Evolutionary conservation across 495 filamentous ascomycete genomes (phyloP), one percentile per base, ranked within the genome.

Genomic region (Podospora didyma): DNA sequence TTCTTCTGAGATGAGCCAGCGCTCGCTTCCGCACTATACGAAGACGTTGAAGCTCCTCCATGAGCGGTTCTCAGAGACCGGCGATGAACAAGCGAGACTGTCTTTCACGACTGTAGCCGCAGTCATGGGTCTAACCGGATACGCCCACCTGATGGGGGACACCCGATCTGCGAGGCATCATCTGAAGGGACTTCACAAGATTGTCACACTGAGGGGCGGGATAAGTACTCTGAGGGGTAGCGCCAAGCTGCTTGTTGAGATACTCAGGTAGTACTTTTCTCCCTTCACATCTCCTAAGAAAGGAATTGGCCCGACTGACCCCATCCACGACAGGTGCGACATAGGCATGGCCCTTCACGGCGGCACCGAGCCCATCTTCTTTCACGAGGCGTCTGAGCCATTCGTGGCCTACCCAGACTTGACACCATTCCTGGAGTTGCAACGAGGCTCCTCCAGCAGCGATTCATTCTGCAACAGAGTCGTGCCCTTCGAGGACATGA

Each of bases 1-100:
- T 16, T 9, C 5, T 48, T 14, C 46, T 23, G 28, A 10, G 28
- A 10, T 20, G 22, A 58, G 52, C 45, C n/a, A 34, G 2, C 12
- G 51, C 2, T 48, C 55, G 2, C 49, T 61, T 46, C 49, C 55
- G 7, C 72, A 76, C 35, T 60, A 69, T 19, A 24, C 59, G 22
- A 71, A 66, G 44, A 63, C 70, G 9, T 55, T 77, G 10, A 46
- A 45, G 17, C 62, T 76, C 5, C 61, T 77, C 16, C 73, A 68
- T 20, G 65, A 74, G 46, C 62, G 72, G 46, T 49, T 75, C 9
- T 61, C 28, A n/a, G 14, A 0, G 3, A 44, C 16, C 7, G 26
- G 26, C 3, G 42, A 52, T 14, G 48, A 58, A 9, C 21, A 48
- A n/a, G 42, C 24, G 14, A 26, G 26, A 14, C 17, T 53, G 2